phyloP scores from a whole-genome alignment of 1,284 basidiomycete species.

The Trametes versicolor region DNA sequence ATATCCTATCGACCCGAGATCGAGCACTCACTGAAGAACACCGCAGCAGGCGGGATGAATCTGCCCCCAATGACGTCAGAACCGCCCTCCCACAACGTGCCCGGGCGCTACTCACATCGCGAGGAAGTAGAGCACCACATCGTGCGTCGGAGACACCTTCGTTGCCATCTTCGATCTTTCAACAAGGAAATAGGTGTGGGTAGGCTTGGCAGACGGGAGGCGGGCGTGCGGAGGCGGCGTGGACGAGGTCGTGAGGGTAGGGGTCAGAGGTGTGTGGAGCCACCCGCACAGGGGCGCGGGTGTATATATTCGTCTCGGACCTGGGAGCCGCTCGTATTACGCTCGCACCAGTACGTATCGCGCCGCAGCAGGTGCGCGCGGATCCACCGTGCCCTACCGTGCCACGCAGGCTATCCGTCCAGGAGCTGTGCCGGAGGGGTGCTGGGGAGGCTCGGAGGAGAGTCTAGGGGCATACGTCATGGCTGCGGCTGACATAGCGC shows the following conservation, averaged over 20 bases:
- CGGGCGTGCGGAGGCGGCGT: background rate
- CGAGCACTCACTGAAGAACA: constrained; percentile 58
- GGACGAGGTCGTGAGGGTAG: constrained; percentile 10
- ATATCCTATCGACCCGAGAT: background rate
- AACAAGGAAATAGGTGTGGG: background rate
- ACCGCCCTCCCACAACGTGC: no score
- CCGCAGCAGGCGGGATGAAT: constrained; percentile 60
- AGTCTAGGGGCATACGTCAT: constrained; percentile 17
- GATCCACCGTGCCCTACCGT: background rate
- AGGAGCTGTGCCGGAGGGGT: no score
- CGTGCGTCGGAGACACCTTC: constrained; percentile 47
- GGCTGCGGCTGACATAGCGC: constrained; percentile 5
- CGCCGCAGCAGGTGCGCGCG: background rate
- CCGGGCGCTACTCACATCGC: constrained; percentile 51
- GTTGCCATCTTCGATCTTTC: constrained; percentile 18
- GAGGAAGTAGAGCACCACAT: constrained; percentile 58
- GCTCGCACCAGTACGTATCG: background rate
- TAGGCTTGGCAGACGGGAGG: background rate
- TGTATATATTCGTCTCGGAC: background rate
- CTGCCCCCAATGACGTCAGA: constrained; percentile 42
- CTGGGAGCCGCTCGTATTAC: no score
- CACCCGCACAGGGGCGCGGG: background rate
- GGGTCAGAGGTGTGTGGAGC: constrained; percentile 2
- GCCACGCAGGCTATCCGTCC: no score
- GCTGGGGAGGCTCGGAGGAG: background rate